Evolutionary conservation across 2,329 filamentous ascomycete genomes (phyloP).

Genomic region (Nothopassalora personata): DNA sequence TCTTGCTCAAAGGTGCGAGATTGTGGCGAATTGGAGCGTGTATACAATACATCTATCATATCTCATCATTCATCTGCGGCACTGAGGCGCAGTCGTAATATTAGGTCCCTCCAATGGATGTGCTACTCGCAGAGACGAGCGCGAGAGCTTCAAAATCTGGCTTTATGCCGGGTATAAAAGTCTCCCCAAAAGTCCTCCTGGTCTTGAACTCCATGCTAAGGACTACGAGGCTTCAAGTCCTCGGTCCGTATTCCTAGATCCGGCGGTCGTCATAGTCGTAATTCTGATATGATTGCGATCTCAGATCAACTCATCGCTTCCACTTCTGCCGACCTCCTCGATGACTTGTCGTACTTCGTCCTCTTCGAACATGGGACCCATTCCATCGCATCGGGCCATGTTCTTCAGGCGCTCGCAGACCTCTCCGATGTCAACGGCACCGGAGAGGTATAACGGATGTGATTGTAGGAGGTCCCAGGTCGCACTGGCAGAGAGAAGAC

Average conservation of each 20-base stretch:
- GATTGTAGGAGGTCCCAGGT: constrained; percentile 86
- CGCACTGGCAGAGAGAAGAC: constrained; percentile 65
- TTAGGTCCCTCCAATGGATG: constrained; percentile 1
- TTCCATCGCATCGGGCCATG: constrained; percentile 74
- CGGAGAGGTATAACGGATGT: constrained; percentile 70
- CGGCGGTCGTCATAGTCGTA: background rate
- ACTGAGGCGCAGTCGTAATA: background rate
- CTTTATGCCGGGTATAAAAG: constrained; percentile 12
- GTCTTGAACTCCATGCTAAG: background rate
- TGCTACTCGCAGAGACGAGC: constrained; percentile 1
- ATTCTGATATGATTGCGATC: background rate
- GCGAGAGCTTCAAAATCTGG: background rate
- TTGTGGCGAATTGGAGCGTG: background rate
- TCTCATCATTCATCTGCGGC: background rate
- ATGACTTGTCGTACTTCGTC: constrained; percentile 67
- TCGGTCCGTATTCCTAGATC: background rate
- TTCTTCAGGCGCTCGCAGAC: constrained; percentile 75
- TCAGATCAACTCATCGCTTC: constrained; percentile 64
- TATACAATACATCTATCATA: constrained; percentile 3
- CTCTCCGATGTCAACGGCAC: constrained; percentile 72
- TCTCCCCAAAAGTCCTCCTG: background rate
- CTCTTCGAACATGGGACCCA: constrained; percentile 81
- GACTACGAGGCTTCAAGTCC: background rate
- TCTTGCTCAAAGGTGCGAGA: background rate
- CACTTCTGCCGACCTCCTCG: constrained; percentile 68